Evolutionary conservation across 345 rosid species (phyloP).

Genomic region (Salix dunnii): DNA sequence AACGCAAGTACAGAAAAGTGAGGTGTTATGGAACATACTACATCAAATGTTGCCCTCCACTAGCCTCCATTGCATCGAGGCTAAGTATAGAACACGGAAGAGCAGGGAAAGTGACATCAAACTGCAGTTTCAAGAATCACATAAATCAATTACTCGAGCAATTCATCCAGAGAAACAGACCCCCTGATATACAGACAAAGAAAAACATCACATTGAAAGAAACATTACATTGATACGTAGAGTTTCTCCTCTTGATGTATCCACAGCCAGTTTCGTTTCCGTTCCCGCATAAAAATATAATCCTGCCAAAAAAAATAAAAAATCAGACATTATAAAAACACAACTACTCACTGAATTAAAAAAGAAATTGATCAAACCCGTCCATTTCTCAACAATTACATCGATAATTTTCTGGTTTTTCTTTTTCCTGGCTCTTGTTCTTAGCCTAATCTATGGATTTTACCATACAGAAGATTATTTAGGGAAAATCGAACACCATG

Average conservation of each 20-base stretch:
- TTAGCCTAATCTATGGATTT: not conserved
- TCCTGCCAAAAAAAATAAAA: constrained; percentile 44
- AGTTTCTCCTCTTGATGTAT: constrained; percentile 91
- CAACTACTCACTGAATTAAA: not conserved
- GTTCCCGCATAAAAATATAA: constrained; percentile 77
- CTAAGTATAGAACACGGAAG: constrained; percentile 90
- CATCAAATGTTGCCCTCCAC: constrained; percentile 96
- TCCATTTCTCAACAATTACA: constrained; percentile 40
- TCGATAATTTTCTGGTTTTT: not conserved
- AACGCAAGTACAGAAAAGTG: not conserved
- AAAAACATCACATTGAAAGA: not conserved
- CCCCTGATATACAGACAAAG: not conserved
- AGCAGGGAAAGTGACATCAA: constrained; percentile 88
- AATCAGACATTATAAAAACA: not conserved
- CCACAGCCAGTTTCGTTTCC: constrained; percentile 92
- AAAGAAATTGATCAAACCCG: constrained; percentile 3
- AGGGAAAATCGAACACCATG: not conserved
- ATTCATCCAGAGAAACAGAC: not conserved
- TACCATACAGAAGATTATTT: not conserved
- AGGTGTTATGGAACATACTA: constrained; percentile 47
- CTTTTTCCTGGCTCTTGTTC: not conserved
- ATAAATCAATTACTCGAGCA: not conserved
- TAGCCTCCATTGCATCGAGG: constrained; percentile 94
- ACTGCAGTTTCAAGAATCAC: constrained; percentile 46
- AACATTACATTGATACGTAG: constrained; percentile 75